Evolutionary conservation across 2,329 filamentous ascomycete genomes (phyloP).

Genomic region (Huntiella abstrusa): DNA sequence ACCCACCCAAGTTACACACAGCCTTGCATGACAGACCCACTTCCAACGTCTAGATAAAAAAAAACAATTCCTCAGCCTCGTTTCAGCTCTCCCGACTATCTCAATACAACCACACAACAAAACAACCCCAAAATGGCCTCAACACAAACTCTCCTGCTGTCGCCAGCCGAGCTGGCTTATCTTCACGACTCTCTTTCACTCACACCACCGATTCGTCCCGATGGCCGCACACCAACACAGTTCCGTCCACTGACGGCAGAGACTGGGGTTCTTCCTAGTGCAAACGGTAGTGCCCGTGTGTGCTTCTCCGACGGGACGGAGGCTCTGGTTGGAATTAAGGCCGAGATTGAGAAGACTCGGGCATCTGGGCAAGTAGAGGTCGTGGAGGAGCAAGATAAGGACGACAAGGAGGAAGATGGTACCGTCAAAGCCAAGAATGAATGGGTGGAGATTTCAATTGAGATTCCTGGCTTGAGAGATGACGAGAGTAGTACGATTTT

Average conservation of each 20-base stretch:
- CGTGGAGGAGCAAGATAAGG: slow-evolving; percentile 17
- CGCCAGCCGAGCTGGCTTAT: slow-evolving; percentile 90
- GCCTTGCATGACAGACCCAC: slow-evolving; percentile 6
- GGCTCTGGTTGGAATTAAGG: slow-evolving; percentile 88
- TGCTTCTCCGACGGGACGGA: slow-evolving; percentile 92
- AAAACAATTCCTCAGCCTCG: slow-evolving; percentile 9
- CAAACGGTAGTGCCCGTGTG: slow-evolving; percentile 83
- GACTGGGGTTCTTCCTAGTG: slow-evolving; percentile 69
- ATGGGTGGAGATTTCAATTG: slow-evolving; percentile 82
- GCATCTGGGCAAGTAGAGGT: slow-evolving; percentile 10
- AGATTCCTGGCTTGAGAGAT: slow-evolving; percentile 78
- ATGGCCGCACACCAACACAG: slow-evolving; percentile 63
- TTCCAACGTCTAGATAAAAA: slow-evolving; percentile 4
- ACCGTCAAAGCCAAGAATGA: slow-evolving; percentile 29
- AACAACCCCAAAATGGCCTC: slow-evolving; percentile 30
- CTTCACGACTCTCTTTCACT: slow-evolving; percentile 74
- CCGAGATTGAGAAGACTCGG: slow-evolving; percentile 65
- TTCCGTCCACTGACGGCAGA: slow-evolving; percentile 86
- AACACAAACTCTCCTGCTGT: slow-evolving; percentile 57
- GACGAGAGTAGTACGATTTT: slow-evolving; percentile 83
- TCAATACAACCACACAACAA: neutral
- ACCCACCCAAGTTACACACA: neutral
- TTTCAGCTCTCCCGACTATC: neutral
- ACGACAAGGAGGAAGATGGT: slow-evolving; percentile 21
- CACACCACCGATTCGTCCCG: slow-evolving; percentile 68